phyloP scores from a whole-genome alignment of 495 filamentous ascomycete species.

The Apiosordaria backusii region DNA sequence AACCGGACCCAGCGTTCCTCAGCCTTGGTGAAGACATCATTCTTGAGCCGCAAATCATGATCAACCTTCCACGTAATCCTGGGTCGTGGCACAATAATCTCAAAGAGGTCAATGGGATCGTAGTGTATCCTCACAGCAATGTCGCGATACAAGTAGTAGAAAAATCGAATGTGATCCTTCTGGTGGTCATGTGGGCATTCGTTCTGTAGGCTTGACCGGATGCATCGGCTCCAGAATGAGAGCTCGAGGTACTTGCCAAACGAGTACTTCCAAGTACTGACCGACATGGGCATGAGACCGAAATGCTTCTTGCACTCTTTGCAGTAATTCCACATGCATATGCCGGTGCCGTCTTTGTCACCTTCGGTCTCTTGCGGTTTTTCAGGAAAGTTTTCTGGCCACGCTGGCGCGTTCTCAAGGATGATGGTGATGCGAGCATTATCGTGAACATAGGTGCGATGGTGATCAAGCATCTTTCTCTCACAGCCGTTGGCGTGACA shows the following conservation, averaged over 20 bases:
- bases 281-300: constrained; percentile 87
- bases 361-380: constrained; percentile 38
- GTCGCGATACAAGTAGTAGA: constrained; percentile 75
- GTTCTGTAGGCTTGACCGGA: constrained; percentile 73
- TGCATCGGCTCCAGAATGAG: constrained; percentile 86
- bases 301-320: constrained; percentile 88
- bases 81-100: constrained; percentile 87
- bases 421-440: constrained; percentile 90
- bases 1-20: constrained; percentile 80
- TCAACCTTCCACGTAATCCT: constrained; percentile 97
- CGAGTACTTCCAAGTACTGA: constrained; percentile 96
- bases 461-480: constrained; percentile 84
- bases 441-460: constrained; percentile 95
- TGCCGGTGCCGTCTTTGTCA: constrained; percentile 49
- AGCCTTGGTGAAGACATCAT: constrained; percentile 77
- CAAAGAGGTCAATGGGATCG: constrained; percentile 86
- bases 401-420: constrained; percentile 61
- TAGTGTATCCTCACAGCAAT: constrained; percentile 80
- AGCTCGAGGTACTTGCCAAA: constrained; percentile 97
- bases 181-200: constrained; percentile 87
- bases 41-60: constrained; percentile 83
- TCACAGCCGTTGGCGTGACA: constrained; percentile 87
- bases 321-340: constrained; percentile 98
- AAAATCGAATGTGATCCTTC: constrained; percentile 85
- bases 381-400: constrained; percentile 44